These are phyloP conservation scores for Colletotrichum sp. DNA, from an alignment of 2,329 filamentous ascomycete species.

Conservation along the genomic window DNA sequence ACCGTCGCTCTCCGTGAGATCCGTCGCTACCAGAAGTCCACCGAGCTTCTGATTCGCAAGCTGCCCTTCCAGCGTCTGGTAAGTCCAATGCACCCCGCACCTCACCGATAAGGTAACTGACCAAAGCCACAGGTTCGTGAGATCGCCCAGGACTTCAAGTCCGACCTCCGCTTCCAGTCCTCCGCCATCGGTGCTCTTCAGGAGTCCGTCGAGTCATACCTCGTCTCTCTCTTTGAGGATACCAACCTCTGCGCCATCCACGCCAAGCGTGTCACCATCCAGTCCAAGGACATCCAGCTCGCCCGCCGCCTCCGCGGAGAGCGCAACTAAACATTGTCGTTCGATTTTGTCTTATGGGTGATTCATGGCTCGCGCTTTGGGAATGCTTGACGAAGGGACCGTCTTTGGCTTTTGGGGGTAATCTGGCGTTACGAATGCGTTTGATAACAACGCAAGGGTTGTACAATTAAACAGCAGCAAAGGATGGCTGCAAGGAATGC, in stretches of 20 bases:
- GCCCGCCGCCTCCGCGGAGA: constrained; percentile 94
- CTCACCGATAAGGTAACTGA: neutral
- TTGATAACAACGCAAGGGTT: constrained; percentile 42
- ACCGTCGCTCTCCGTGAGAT: constrained; percentile 93
- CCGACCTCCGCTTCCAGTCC: constrained; percentile 95
- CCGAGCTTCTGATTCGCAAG: constrained; percentile 91
- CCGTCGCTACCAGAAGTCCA: constrained; percentile 89
- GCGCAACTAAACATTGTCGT: constrained; percentile 69
- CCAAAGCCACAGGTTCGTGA: constrained; percentile 71
- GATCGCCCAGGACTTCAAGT: constrained; percentile 96
- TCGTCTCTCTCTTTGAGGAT: constrained; percentile 97
- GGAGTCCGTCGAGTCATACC: constrained; percentile 98
- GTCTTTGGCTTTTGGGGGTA: constrained; percentile 36
- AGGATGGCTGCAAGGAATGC: constrained; percentile 34
- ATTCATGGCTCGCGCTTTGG: constrained; percentile 44
- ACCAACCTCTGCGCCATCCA: constrained; percentile 99
- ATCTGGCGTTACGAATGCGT: constrained; percentile 49
- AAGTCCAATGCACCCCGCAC: constrained; percentile 31
- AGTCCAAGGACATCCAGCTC: constrained; percentile 96
- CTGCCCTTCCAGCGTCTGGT: constrained; percentile 96
- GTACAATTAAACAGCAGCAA: constrained; percentile 48
- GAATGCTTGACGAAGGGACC: constrained; percentile 42
- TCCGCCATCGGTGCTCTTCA: constrained; percentile 97
- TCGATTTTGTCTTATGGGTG: constrained; percentile 32
- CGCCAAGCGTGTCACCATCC: constrained; percentile 99